phyloP scores from a whole-genome alignment of 192 early-diverging fungal genomes.

The Kickxella alabastrina region DNA sequence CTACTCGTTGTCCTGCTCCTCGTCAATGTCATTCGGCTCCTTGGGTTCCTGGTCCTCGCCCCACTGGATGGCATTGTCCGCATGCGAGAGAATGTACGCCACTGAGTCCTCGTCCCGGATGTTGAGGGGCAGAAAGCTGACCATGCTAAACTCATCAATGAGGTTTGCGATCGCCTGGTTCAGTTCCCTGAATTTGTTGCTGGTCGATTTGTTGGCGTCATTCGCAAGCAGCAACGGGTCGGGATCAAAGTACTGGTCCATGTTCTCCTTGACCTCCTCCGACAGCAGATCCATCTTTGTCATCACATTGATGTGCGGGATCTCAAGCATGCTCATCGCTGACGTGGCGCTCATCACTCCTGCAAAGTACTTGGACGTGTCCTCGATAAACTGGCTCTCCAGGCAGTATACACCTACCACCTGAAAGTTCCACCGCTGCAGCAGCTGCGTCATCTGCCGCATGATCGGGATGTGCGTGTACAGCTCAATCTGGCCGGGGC shows the following conservation, averaged over 20 bases:
- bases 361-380: slow-evolving; percentile 94
- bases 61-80: slow-evolving; percentile 95
- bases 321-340: slow-evolving; percentile 94
- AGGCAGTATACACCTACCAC: slow-evolving; percentile 93
- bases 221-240: slow-evolving; percentile 83
- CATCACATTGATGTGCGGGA: slow-evolving; percentile 98
- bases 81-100: slow-evolving; percentile 75
- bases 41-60: slow-evolving; percentile 97
- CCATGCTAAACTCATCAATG: slow-evolving; percentile 98
- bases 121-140: slow-evolving; percentile 89
- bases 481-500: slow-evolving; percentile 96
- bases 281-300: slow-evolving; percentile 93
- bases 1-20: slow-evolving; percentile 20
- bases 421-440: slow-evolving; percentile 71
- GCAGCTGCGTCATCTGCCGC: slow-evolving; percentile 66
- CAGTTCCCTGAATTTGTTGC: slow-evolving; percentile 74
- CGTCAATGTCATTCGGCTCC: slow-evolving; percentile 54
- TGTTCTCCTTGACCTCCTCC: slow-evolving; percentile 57
- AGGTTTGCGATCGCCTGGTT: slow-evolving; percentile 87
- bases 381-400: slow-evolving; percentile 93
- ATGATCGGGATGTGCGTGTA: slow-evolving; percentile 99
- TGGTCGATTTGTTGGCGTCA: slow-evolving; percentile 71
- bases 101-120: slow-evolving; percentile 93
- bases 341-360: slow-evolving; percentile 94
- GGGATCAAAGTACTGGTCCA: slow-evolving; percentile 84